Percentiles rank a stretch among this genome's conserved stretches.
phyloP scores from a whole-genome alignment of 208 protist species.

The Zelonia costaricensis region DNA sequence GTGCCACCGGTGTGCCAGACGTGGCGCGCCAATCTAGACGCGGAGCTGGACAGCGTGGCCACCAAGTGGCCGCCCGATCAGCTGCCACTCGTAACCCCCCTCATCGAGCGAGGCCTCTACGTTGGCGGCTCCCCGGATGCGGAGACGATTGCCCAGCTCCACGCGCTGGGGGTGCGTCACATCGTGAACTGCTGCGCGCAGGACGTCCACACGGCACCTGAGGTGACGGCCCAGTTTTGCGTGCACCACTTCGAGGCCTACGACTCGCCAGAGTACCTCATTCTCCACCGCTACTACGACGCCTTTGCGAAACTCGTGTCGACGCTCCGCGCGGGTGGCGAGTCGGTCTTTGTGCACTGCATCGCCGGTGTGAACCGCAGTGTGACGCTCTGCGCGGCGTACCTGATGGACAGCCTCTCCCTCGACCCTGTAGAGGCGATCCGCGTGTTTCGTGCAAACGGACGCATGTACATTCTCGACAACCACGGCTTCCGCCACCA shows the following conservation, averaged over 20 bases:
- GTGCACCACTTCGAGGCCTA: constrained; percentile 49
- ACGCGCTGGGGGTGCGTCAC: constrained; percentile 44
- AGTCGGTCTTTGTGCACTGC: constrained; percentile 87
- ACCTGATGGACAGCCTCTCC: constrained; percentile 62
- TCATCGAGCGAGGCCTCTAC: constrained; percentile 61
- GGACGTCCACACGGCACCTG: constrained; percentile 42
- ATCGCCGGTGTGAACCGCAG: constrained; percentile 88
- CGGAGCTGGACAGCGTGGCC: constrained; percentile 49
- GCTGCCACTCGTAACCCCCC: constrained; percentile 47
- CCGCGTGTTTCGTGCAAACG: constrained; percentile 52
- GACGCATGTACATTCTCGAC: constrained; percentile 67
- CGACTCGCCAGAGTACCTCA: constrained; percentile 77
- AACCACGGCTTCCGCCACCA: constrained; percentile 84
- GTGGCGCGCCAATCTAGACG: constrained; percentile 54
- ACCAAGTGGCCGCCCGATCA: constrained; percentile 17
- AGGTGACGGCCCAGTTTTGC: constrained; percentile 35
- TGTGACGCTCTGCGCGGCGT: constrained; percentile 80
- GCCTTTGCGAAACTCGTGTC: constrained; percentile 58
- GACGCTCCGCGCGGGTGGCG: constrained; percentile 31
- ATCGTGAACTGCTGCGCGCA: constrained; percentile 85
- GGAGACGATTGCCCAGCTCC: constrained; percentile 53
- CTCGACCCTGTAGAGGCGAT: constrained; percentile 60
- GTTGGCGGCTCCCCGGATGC: constrained; percentile 79
- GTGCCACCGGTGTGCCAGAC: constrained; percentile 38
- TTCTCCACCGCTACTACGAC: constrained; percentile 79